Base-by-base conservation (phyloP, 345 rosid species). In the Eucalyptus cloeziana region DNA sequence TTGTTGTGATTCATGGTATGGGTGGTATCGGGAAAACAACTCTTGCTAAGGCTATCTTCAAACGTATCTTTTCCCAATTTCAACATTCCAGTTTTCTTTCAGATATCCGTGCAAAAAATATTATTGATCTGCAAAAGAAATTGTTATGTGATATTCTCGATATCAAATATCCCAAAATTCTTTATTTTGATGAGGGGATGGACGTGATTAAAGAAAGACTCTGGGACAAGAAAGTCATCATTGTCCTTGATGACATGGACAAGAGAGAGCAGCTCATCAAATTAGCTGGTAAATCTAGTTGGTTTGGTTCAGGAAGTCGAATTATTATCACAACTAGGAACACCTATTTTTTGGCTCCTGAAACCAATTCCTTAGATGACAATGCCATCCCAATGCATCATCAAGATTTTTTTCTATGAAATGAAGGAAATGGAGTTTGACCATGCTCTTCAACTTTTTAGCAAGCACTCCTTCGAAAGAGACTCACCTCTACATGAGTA, bases 341-440 rank as follows among this genome's bases (percentile, higher is more conserved):
- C 52, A 15, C 52, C 52, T 2, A 50, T 50, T 50, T 50, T 50
- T 50, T 50, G 52, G 52, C 0, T 50, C 7, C 19, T 0, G 7
- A 50, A 50, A 50, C 52, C 19, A 15, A 50, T 0, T 0, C 52
- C 19, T 15, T 50, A 50, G 52, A 50, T 50, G 19, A 50, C 3
- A 5, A 2, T 5, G 0, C 5, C 3, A 0, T 15, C 3, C 52
- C 19, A 15, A 0, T 50, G 1, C 19, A 0, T 50, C 1, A 50
- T 0, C 3, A 2, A 50, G 52, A 50, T 50, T 15, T 50, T 52
- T 1, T 52, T 52, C 0, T 52, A 52, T 52, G 58, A 52, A 62
- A 62, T 62, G 69, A 27, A 62, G 69, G 31, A 62, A 62, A 62
- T 62, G 71, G 33, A 30, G 1, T 62, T 62, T 62, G 33, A 12